Percentiles rank a stretch among this genome's conserved stretches.
Conservation (phyloP, 2,329 filamentous ascomycete species). For the Cordyceps militaris region DNA sequence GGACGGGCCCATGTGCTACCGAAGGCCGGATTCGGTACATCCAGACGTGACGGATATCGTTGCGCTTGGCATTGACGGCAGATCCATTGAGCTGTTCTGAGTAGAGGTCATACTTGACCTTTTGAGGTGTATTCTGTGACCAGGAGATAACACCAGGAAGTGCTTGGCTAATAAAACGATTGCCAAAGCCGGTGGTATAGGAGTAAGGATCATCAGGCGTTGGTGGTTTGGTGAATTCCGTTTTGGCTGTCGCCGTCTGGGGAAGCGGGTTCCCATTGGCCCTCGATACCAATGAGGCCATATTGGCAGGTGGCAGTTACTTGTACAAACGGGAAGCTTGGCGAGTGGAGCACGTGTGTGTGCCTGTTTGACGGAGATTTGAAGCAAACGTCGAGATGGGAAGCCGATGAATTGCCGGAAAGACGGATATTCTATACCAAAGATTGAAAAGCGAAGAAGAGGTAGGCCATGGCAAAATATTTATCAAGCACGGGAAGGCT, state of each 20-base stretch:
- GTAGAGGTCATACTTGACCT: conserved; percentile 34
- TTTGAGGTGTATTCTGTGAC: conserved; percentile 39
- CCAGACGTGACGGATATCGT: conserved; percentile 27
- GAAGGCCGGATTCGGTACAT: conserved; percentile 28
- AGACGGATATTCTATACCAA: too few species aligned
- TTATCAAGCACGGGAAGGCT: conserved; percentile 10
- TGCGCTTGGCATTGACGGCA: conserved; percentile 26
- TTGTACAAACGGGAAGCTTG: not conserved
- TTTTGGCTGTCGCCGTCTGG: conserved; percentile 17
- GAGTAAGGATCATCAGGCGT: conserved; percentile 34
- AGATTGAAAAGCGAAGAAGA: not conserved
- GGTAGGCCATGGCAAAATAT: conserved; percentile 1
- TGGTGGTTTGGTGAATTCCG: conserved; percentile 18
- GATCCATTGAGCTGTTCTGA: conserved; percentile 42
- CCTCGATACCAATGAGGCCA: not conserved
- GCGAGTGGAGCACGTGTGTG: not conserved
- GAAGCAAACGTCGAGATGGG: not conserved
- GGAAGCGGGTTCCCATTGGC: not conserved
- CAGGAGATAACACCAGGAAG: conserved; percentile 37
- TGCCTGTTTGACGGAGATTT: not conserved
- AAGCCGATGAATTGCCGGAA: not conserved
- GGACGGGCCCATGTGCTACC: conserved; percentile 23
- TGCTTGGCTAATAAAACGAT: conserved; percentile 41
- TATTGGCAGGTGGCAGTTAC: not conserved
- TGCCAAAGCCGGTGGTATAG: conserved; percentile 52